These are phyloP conservation scores for Coniochaeta ligniaria DNA, from an alignment of 2,329 filamentous ascomycete genomes.

Conservation along the genomic window DNA sequence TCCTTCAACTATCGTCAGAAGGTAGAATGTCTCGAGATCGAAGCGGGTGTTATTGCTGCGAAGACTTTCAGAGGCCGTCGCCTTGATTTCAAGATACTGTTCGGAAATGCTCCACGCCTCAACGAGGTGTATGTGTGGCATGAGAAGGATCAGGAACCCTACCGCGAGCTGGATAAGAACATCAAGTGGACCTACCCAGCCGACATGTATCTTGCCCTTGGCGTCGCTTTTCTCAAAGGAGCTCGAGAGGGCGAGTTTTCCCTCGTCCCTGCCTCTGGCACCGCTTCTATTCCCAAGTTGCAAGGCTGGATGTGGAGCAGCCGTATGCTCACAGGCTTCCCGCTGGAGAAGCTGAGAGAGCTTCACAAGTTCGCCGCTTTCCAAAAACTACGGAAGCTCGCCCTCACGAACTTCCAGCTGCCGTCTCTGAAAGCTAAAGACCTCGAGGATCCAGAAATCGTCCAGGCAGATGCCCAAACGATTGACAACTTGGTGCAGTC, in stretches of 20 bases:
- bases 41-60: constrained; percentile 51
- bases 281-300: constrained; percentile 24
- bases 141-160: constrained; percentile 60
- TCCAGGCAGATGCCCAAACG: constrained; percentile 22
- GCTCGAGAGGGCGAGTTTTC: not conserved
- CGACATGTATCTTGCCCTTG: constrained; percentile 58
- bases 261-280: constrained; percentile 28
- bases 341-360: constrained; percentile 38
- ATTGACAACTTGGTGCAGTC: constrained; percentile 35
- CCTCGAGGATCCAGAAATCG: constrained; percentile 34
- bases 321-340: constrained; percentile 39
- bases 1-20: constrained; percentile 62
- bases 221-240: constrained; percentile 14
- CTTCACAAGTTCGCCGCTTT: constrained; percentile 54
- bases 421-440: constrained; percentile 35
- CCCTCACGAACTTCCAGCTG: constrained; percentile 57
- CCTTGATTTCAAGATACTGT: constrained; percentile 38
- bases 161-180: constrained; percentile 46
- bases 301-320: constrained; percentile 57
- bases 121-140: constrained; percentile 67
- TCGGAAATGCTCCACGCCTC: constrained; percentile 60
- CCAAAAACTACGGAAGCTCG: constrained; percentile 43
- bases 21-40: constrained; percentile 61
- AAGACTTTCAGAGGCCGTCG: constrained; percentile 45
- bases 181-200: constrained; percentile 65